Conservation (phyloP, 2,329 filamentous ascomycete genomes). For the Tolypocladium album region DNA sequence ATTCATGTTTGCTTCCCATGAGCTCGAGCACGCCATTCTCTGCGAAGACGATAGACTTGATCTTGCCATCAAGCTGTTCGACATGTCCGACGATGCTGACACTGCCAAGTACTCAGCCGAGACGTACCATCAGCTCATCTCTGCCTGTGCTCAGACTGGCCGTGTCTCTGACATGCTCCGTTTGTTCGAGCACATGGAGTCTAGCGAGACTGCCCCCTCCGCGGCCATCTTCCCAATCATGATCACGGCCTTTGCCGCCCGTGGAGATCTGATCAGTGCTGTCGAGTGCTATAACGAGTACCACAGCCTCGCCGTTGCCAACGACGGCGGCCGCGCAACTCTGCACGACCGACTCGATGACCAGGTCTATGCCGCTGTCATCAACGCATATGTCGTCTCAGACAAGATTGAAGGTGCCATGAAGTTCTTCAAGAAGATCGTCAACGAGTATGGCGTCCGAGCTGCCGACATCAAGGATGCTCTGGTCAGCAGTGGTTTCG, state of each 20-base stretch:
- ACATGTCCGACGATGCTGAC: conserved; percentile 56
- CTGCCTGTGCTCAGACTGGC: conserved; percentile 74
- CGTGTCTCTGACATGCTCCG: conserved; percentile 81
- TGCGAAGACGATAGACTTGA: conserved; percentile 79
- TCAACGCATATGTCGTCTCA: conserved; percentile 78
- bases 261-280: conserved; percentile 73
- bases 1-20: conserved; percentile 82
- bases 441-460: conserved; percentile 47
- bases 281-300: conserved; percentile 96
- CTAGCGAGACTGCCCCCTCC: conserved; percentile 59
- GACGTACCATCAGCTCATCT: conserved; percentile 77
- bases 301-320: conserved; percentile 72
- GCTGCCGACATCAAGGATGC: conserved; percentile 57
- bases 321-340: conserved; percentile 62
- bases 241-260: conserved; percentile 84
- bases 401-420: conserved; percentile 72
- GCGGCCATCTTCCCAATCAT: conserved; percentile 81
- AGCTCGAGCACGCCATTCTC: conserved; percentile 77
- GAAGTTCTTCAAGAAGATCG: conserved; percentile 76
- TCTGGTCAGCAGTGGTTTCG: conserved; percentile 63
- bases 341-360: conserved; percentile 66
- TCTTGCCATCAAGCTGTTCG: conserved; percentile 77
- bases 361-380: conserved; percentile 80
- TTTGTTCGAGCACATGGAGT: conserved; percentile 87
- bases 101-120: conserved; percentile 62